Base-by-base conservation (phyloP, 2,329 filamentous ascomycete species). In the Sclerotinia glacialis region DNA sequence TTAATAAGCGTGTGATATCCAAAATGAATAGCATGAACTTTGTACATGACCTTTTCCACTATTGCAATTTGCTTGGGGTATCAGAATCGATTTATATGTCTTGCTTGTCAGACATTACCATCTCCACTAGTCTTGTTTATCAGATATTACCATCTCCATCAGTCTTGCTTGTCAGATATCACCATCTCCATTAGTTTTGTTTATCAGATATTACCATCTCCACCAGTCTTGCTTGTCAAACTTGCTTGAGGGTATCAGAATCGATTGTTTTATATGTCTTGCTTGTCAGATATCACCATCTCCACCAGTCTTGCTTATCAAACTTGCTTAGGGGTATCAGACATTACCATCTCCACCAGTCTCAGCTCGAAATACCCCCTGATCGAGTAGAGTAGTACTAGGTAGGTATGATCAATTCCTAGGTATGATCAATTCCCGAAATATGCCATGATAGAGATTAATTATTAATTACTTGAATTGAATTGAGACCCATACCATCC, bases 1-100 rank as follows among this genome's bases (percentile, higher is more conserved):
- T 56, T 44, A 31, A 42, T 62, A 62, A 21, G 23, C 46, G 50
- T 64, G 55, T 59, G 52, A 64, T 63, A 64, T 56, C 61, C 61
- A 34, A 49, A 49, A 60, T 60, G 12, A 60, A 37, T 16, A n/a
- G 28, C 34, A 16, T 12, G 21, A 37, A 28, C 23, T 60, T 37
- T n/a, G 2, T 49, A 12, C 56, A 61, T 61, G n/a, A 26, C 31
- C 34, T 37, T 21, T 49, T 26, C 7, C 8, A 49, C 28, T 34
- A 40, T 23, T 16, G 31, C 52, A 55, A 11, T 55, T 50, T 49
- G 31, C 44, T 34, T 49, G 58, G 31, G 31, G 44, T 40, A 40
- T n/a, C n/a, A n/a, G n/a, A n/a, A n/a, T n/a, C n/a, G n/a, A n/a
- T n/a, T n/a, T n/a, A n/a, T n/a, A n/a, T n/a, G n/a, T n/a, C n/a